A percentile compares a stretch with the other conserved stretches of the same genome.
Evolutionary conservation across 768 basidiomycete genomes (phyloP).

Genomic region (Lactifluus volemus): DNA sequence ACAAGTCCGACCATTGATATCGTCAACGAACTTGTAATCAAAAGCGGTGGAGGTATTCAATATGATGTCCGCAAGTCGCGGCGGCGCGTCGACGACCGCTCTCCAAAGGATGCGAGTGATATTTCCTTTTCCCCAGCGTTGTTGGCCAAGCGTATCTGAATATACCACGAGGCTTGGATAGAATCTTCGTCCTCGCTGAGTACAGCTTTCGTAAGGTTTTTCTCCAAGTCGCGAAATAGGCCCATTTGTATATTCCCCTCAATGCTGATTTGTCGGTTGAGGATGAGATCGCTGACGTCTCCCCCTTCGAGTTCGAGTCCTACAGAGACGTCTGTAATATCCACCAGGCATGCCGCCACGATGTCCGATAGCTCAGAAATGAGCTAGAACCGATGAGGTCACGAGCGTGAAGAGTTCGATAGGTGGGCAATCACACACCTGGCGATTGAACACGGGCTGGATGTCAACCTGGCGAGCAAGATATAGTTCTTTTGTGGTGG

Average conservation of each 20-base stretch:
- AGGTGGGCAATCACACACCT: conserved; percentile 39
- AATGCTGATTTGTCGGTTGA: conserved; percentile 60
- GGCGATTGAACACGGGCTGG: conserved; percentile 96
- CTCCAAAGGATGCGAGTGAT: conserved; percentile 95
- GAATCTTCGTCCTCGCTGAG: conserved; percentile 48
- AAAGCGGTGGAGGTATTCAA: conserved; percentile 61
- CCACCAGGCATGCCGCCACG: conserved; percentile 73
- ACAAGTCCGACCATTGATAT: conserved; percentile 92
- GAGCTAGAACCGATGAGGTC: conserved; percentile 40
- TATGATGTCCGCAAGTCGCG: conserved; percentile 65
- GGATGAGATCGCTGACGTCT: conserved; percentile 59
- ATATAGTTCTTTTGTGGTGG: conserved; percentile 94
- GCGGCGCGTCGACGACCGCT: conserved; percentile 72
- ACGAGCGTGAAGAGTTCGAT: not conserved
- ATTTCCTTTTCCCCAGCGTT: conserved; percentile 51
- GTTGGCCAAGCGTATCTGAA: conserved; percentile 57
- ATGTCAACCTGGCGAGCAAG: conserved; percentile 94
- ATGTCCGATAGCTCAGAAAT: conserved; percentile 94
- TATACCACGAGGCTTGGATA: conserved; percentile 61
- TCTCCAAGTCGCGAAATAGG: conserved; percentile 83
- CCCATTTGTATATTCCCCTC: conserved; percentile 56
- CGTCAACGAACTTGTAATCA: conserved; percentile 88
- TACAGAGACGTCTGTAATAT: conserved; percentile 66
- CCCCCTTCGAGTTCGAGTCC: conserved; percentile 74
- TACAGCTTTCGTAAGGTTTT: conserved; percentile 73